phyloP scores from a whole-genome alignment of 805 yeast species.

The Jamesozyma rosinii region DNA sequence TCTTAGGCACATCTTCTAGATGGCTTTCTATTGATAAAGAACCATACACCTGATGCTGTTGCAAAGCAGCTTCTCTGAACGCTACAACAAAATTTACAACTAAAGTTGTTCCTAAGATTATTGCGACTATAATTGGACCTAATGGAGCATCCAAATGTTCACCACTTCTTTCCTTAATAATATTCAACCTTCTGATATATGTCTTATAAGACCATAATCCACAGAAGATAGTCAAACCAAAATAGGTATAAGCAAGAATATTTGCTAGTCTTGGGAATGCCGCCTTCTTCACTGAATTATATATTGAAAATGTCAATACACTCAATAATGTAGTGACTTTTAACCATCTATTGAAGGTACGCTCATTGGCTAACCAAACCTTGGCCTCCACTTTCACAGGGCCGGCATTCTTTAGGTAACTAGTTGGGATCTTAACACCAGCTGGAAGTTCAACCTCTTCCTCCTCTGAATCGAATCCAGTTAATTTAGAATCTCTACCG shows the following conservation, averaged over 20 bases:
- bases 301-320: conserved; percentile 74
- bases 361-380: conserved; percentile 97
- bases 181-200: conserved; percentile 58
- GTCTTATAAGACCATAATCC: conserved; percentile 85
- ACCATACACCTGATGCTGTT: background rate
- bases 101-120: conserved; percentile 58
- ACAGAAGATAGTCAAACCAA: conserved; percentile 69
- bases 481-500: conserved; percentile 36
- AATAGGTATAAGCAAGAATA: conserved; percentile 66
- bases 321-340: conserved; percentile 79
- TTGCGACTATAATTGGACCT: conserved; percentile 78
- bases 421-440: conserved; percentile 78
- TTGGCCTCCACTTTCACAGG: conserved; percentile 93
- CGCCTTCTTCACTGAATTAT: conserved; percentile 62
- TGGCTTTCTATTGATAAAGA: background rate
- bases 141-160: conserved; percentile 79
- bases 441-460: conserved; percentile 79
- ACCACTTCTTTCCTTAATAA: conserved; percentile 75
- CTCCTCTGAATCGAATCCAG: conserved; percentile 73
- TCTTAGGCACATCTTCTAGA: conserved; percentile 7
- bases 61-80: conserved; percentile 32
- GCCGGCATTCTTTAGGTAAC: conserved; percentile 76
- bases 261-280: conserved; percentile 57
- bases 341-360: conserved; percentile 94
- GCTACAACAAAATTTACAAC: conserved; percentile 66